phyloP scores from a whole-genome alignment of 2,329 filamentous ascomycete species.

The Hymenoscyphus infarciens region DNA sequence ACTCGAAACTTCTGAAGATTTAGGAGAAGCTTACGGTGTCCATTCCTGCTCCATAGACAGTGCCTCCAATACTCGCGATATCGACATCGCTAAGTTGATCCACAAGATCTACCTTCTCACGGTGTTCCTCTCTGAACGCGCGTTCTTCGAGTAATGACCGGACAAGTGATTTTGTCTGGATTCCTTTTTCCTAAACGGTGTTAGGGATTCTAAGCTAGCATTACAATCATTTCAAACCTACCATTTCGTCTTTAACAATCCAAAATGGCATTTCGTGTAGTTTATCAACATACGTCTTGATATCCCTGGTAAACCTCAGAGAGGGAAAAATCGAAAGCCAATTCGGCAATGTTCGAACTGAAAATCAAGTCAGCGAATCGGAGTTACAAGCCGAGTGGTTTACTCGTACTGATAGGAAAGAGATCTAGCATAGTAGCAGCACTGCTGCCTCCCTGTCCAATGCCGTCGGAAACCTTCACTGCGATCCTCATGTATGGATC shows the following conservation, averaged over 20 bases:
- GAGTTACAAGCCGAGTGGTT: slow-evolving; percentile 29
- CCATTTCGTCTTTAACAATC: slow-evolving; percentile 13
- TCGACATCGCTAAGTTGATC: slow-evolving; percentile 12
- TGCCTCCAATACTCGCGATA: slow-evolving; percentile 46
- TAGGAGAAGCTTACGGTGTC: slow-evolving; percentile 11
- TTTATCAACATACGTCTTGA: slow-evolving; percentile 32
- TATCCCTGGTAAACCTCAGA: slow-evolving; percentile 27
- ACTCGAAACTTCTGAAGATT: background rate
- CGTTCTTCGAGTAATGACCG: slow-evolving; percentile 4
- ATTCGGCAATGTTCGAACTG: slow-evolving; percentile 30
- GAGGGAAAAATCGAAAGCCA: slow-evolving; percentile 30
- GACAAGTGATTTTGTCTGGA: slow-evolving; percentile 7
- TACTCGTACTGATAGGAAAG: slow-evolving; percentile 39
- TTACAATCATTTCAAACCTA: background rate
- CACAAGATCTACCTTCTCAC: slow-evolving; percentile 35
- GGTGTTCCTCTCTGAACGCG: too few species aligned
- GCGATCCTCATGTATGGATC: slow-evolving; percentile 41
- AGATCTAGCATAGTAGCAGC: slow-evolving; percentile 42
- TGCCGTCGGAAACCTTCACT: slow-evolving; percentile 18
- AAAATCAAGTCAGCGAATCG: background rate
- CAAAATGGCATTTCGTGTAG: slow-evolving; percentile 43
- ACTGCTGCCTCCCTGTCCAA: slow-evolving; percentile 22
- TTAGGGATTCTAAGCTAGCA: background rate
- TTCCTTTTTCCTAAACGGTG: slow-evolving; percentile 4
- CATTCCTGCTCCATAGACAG: slow-evolving; percentile 44